Conservation (phyloP, 2,329 filamentous ascomycete species). For the Talaromyces sp. region DNA sequence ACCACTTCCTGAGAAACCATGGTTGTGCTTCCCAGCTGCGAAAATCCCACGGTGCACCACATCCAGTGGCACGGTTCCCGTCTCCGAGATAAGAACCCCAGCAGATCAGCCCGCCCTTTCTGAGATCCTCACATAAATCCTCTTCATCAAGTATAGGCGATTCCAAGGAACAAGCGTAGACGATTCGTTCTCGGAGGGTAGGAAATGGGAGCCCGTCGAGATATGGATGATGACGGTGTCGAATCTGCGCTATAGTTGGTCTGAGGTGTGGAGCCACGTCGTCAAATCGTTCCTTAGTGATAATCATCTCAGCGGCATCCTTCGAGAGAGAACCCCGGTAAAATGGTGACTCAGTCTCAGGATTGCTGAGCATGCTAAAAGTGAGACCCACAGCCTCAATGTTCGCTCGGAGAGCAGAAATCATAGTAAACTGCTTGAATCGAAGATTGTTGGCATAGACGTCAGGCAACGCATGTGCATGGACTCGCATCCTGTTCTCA, state of each 20-base stretch:
- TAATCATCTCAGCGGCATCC: not conserved
- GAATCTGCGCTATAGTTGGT: constrained; percentile 12
- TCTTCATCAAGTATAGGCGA: constrained; percentile 10
- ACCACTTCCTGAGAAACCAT: constrained; percentile 45
- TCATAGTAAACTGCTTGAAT: constrained; percentile 7
- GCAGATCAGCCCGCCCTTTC: constrained; percentile 14
- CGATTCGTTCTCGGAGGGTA: constrained; percentile 13
- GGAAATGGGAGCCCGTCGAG: constrained; percentile 12
- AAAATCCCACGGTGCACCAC: constrained; percentile 43
- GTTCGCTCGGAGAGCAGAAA: constrained; percentile 3
- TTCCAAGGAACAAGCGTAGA: constrained; percentile 3
- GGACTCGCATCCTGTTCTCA: constrained; percentile 5
- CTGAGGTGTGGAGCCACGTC: not conserved
- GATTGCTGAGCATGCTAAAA: constrained; percentile 5
- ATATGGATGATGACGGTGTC: constrained; percentile 15
- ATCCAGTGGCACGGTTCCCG: constrained; percentile 25
- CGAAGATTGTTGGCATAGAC: constrained; percentile 11
- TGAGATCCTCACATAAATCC: constrained; percentile 12
- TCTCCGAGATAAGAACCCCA: constrained; percentile 11
- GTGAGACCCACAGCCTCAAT: not conserved
- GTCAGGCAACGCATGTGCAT: constrained; percentile 9
- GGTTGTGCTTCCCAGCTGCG: constrained; percentile 44
- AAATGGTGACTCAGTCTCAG: constrained; percentile 2
- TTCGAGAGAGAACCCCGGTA: not conserved
- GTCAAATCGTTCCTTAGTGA: not conserved